Evolutionary conservation across 2,329 filamentous ascomycete species (phyloP).

Genomic region (Cordyceps cicadae): DNA sequence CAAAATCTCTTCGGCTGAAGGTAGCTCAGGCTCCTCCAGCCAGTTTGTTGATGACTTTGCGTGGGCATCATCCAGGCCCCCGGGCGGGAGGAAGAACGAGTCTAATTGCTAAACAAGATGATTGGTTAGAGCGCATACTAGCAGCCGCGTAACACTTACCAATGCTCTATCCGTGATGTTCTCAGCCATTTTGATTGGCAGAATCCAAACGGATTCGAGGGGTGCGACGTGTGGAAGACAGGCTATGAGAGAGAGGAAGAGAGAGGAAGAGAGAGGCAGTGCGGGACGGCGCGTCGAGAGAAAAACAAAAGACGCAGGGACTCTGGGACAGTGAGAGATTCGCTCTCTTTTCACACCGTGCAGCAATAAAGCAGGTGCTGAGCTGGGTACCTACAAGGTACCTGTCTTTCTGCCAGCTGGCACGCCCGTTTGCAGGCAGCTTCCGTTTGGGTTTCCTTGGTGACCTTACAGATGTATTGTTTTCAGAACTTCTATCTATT

Average conservation of each 20-base stretch:
- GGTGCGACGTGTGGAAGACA: too few species aligned
- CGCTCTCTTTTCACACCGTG: neutral
- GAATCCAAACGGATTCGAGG: too few species aligned
- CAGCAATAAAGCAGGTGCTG: neutral
- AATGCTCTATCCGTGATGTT: neutral
- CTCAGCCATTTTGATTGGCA: neutral
- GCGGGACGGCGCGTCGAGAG: neutral
- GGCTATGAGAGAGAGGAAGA: too few species aligned
- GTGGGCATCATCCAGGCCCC: neutral
- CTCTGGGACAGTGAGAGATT: neutral
- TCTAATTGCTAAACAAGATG: conserved; percentile 1
- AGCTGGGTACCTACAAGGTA: too few species aligned
- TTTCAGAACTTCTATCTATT: too few species aligned
- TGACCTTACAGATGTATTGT: neutral
- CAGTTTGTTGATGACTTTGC: neutral
- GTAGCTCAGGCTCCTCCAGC: neutral
- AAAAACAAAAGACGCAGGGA: neutral
- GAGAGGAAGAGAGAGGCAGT: too few species aligned
- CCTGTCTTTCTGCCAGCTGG: neutral
- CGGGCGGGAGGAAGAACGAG: neutral
- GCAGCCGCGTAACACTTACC: neutral
- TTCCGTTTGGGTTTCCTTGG: neutral
- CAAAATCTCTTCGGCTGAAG: neutral
- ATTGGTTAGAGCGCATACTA: neutral
- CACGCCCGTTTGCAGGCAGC: neutral